Conservation (phyloP, 2,329 filamentous ascomycete genomes). For the Cordyceps farinosa region DNA sequence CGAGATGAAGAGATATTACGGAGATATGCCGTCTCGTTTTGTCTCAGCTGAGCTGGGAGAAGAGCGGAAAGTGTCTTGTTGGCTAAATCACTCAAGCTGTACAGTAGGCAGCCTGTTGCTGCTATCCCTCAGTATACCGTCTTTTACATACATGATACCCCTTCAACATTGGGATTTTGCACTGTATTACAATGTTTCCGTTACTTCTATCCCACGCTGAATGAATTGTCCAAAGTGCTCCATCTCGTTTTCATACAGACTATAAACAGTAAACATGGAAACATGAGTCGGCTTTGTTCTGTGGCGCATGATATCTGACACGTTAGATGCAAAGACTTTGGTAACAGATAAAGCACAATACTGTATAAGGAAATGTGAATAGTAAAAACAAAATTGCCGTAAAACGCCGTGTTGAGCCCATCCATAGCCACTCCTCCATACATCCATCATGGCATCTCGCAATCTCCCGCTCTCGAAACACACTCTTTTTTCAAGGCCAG, state of each 20-base stretch:
- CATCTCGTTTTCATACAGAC: no score
- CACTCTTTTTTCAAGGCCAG: constrained; percentile 12
- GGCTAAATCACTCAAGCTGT: background rate
- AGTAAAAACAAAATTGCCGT: constrained; percentile 23
- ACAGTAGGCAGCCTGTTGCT: background rate
- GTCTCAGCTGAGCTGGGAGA: background rate
- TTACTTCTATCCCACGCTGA: background rate
- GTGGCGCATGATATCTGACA: background rate
- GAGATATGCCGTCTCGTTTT: background rate
- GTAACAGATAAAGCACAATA: background rate
- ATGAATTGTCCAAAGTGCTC: no score
- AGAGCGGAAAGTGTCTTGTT: background rate
- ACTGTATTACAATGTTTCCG: background rate
- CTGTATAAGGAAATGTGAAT: constrained; percentile 11
- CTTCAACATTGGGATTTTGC: constrained; percentile 12
- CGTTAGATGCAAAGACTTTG: background rate
- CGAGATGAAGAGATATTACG: background rate
- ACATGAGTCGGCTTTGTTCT: background rate
- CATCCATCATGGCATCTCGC: constrained; percentile 12
- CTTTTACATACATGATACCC: constrained; percentile 14
- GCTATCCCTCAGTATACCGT: background rate
- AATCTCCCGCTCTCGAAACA: background rate
- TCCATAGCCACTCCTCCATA: constrained; percentile 7
- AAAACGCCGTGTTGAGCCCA: constrained; percentile 21
- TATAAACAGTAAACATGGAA: background rate